phyloP scores from a whole-genome alignment of 495 filamentous ascomycete species.

The Lasiosphaeris hirsuta region DNA sequence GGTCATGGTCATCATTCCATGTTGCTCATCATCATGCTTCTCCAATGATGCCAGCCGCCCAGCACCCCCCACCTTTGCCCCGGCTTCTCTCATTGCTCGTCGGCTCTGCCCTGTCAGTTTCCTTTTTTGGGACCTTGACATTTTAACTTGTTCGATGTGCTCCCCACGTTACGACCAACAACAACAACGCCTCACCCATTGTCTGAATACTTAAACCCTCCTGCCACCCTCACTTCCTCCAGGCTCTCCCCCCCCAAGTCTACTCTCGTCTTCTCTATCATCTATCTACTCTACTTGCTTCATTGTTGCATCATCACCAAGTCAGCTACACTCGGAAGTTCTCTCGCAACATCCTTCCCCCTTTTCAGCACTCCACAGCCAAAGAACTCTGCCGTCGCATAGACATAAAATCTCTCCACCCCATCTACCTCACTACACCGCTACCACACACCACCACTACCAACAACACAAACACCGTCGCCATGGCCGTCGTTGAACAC shows the following conservation, averaged over 20 bases:
- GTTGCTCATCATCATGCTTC: slow-evolving; percentile 1
- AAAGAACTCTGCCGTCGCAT: not conserved
- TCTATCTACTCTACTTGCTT: not conserved
- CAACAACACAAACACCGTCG: slow-evolving; percentile 11
- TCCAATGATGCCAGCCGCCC: not conserved
- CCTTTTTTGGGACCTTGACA: slow-evolving; percentile 19
- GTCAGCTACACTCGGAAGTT: not conserved
- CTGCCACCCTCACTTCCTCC: slow-evolving; percentile 6
- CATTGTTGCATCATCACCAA: slow-evolving; percentile 1
- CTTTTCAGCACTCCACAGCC: not conserved
- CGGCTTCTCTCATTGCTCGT: slow-evolving; percentile 10
- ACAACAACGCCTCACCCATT: slow-evolving; percentile 17
- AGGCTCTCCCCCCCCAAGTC: slow-evolving; percentile 12
- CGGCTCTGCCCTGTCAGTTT: slow-evolving; percentile 19
- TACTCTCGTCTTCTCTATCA: slow-evolving; percentile 17
- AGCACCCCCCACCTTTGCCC: slow-evolving; percentile 5
- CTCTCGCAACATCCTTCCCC: not conserved
- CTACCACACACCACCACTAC: slow-evolving; percentile 3
- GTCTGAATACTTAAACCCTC: slow-evolving; percentile 21
- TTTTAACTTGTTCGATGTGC: slow-evolving; percentile 1
- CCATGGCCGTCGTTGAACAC: slow-evolving; percentile 45
- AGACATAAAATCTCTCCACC: not conserved
- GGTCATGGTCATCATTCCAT: not conserved
- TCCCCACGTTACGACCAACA: slow-evolving; percentile 13
- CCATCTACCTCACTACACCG: not conserved